Evolutionary conservation across 495 filamentous ascomycete genomes (phyloP).

Genomic region (Penicillium longicatenatum): DNA sequence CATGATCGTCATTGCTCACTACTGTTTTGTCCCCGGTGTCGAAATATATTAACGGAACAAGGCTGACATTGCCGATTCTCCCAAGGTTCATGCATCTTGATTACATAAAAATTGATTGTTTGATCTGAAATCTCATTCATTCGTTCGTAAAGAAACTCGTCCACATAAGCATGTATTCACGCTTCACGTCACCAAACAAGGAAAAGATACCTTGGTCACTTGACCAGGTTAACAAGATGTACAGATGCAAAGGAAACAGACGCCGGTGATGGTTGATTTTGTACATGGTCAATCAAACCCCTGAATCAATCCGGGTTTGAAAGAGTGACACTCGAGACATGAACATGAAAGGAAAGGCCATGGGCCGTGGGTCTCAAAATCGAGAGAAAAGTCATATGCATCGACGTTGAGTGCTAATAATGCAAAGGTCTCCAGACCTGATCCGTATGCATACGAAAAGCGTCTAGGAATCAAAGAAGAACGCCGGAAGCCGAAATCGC

Average conservation of each 20-base stretch:
- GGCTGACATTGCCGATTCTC: too few relatives aligned
- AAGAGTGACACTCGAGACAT: background rate
- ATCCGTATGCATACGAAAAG: constrained; percentile 18
- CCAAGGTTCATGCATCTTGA: too few relatives aligned
- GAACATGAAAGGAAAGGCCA: background rate
- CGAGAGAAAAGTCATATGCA: background rate
- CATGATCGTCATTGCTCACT: too few relatives aligned
- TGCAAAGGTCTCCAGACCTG: constrained; percentile 19
- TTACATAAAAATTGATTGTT: too few relatives aligned
- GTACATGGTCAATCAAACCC: constrained; percentile 16
- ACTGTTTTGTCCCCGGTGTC: too few relatives aligned
- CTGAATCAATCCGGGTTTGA: background rate
- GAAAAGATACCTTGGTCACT: background rate
- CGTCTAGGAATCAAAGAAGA: constrained; percentile 24
- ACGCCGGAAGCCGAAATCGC: constrained; percentile 32
- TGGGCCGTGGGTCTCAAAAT: background rate
- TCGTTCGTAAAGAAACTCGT: constrained; percentile 23
- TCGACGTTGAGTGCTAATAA: constrained; percentile 5
- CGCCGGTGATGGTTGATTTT: constrained; percentile 21
- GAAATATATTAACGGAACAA: too few relatives aligned
- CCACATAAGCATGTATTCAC: constrained; percentile 8
- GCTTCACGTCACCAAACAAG: constrained; percentile 1
- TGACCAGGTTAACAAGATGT: background rate
- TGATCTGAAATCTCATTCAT: constrained; percentile 13
- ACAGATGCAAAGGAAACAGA: background rate